A percentile compares a stretch with the other conserved stretches of the same genome.
phyloP scores from a whole-genome alignment of 2,329 filamentous ascomycete species.

The Didymella arachidicola region DNA sequence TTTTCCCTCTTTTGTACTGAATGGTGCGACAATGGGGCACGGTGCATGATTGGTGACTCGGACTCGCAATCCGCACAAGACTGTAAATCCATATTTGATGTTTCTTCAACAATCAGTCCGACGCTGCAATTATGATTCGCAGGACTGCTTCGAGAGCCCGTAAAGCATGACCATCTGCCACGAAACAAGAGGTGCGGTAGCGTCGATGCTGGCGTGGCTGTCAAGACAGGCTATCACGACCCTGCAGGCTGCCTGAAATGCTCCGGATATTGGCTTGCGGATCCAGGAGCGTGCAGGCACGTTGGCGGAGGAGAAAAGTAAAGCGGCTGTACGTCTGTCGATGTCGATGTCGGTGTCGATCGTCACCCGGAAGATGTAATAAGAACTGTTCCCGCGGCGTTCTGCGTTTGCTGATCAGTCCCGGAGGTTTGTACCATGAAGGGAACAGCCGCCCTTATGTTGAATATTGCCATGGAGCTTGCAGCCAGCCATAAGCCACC shows the following conservation, averaged over 20 bases:
- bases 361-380: conserved; percentile 26
- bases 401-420: conserved; percentile 27
- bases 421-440: conserved; percentile 27
- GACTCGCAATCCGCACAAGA: conserved; percentile 30
- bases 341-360: conserved; percentile 39
- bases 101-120: conserved; percentile 22
- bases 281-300: conserved; percentile 29
- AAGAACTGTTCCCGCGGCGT: conserved; percentile 23
- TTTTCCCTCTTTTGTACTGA: conserved; percentile 31
- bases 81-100: conserved; percentile 25
- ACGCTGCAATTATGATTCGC: conserved; percentile 30
- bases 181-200: neutral
- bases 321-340: conserved; percentile 17
- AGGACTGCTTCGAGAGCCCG: conserved; percentile 20
- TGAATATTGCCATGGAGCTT: conserved; percentile 33
- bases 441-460: conserved; percentile 42
- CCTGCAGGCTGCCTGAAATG: conserved; percentile 13
- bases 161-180: conserved; percentile 33
- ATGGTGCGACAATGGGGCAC: conserved; percentile 46
- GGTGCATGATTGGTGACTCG: conserved; percentile 33
- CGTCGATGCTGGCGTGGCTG: conserved; percentile 9
- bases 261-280: conserved; percentile 22
- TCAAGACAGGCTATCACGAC: conserved; percentile 4
- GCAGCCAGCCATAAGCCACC: conserved; percentile 38
- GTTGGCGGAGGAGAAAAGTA: conserved; percentile 23